Percentiles rank a stretch among this genome's conserved stretches.
Conservation (phyloP, 352 stramenopile species). For the Phytopythium aichiense region DNA sequence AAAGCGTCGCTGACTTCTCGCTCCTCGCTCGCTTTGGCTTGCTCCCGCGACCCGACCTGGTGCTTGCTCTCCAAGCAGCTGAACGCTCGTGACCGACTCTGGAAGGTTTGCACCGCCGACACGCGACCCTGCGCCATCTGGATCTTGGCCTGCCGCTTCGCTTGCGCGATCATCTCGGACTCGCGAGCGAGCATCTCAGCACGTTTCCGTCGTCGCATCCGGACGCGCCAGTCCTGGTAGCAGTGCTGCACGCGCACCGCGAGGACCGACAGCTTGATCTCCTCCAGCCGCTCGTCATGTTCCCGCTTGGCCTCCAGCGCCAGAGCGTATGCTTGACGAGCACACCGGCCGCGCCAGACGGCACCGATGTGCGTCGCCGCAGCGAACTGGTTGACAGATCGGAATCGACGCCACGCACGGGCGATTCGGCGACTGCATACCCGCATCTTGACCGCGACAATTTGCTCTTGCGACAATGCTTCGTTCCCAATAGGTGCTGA, state of each 20-base stretch:
- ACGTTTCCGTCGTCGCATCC: conserved; percentile 21
- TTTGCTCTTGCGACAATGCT: neutral
- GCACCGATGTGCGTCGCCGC: conserved; percentile 6
- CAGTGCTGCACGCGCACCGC: conserved; percentile 26
- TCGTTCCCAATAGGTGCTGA: too few relatives aligned
- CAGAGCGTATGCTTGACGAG: conserved; percentile 14
- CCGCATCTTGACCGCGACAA: neutral
- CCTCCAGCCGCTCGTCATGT: conserved; percentile 20
- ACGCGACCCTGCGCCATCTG: neutral
- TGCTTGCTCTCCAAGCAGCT: neutral
- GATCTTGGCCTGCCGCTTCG: conserved; percentile 10
- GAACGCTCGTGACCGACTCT: neutral
- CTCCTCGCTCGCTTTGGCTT: neutral
- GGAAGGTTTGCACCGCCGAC: neutral
- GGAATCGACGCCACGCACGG: conserved; percentile 5
- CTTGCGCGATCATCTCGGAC: conserved; percentile 25
- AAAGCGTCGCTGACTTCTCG: neutral
- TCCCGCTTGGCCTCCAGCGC: conserved; percentile 13
- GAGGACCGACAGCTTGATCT: conserved; percentile 21
- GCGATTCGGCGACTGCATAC: neutral
- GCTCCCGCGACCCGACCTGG: neutral
- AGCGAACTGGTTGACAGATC: neutral
- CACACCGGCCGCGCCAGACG: conserved; percentile 20
- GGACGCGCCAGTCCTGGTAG: conserved; percentile 26
- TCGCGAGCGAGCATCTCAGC: conserved; percentile 27